phyloP scores from a whole-genome alignment of 306 rosid genomes.

The Psophocarpus tetragonolobus region DNA sequence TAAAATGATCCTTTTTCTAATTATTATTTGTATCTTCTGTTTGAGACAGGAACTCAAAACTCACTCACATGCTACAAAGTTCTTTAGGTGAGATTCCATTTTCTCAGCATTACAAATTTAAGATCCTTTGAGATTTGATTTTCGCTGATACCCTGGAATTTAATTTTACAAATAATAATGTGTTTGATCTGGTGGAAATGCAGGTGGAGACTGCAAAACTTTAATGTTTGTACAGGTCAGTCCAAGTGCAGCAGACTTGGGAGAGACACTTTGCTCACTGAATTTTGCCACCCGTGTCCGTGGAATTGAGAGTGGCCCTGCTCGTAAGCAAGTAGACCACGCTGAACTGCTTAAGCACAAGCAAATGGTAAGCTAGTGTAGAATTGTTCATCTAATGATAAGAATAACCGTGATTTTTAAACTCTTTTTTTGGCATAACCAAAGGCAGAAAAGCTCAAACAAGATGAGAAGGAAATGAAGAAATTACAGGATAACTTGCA shows the following conservation, averaged over 20 bases:
- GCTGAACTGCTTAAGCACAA: conserved; percentile 81
- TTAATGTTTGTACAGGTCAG: conserved; percentile 95
- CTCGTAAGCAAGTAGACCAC: conserved; percentile 88
- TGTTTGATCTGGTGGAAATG: conserved; percentile 42
- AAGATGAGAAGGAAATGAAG: conserved; percentile 89
- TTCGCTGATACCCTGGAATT: neutral
- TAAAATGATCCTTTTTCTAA: conserved; percentile 12
- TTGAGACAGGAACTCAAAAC: conserved; percentile 85
- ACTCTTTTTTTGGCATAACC: conserved; percentile 30
- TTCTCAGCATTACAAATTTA: conserved; percentile 11
- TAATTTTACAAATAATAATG: conserved; percentile 16
- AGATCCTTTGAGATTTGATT: conserved; percentile 6
- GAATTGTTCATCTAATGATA: neutral
- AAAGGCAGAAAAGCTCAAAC: conserved; percentile 86
- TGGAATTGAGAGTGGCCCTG: conserved; percentile 86
- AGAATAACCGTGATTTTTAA: conserved; percentile 4
- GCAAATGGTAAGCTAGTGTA: conserved; percentile 73
- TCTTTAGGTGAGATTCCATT: conserved; percentile 71
- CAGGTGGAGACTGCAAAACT: conserved; percentile 99
- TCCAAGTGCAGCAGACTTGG: conserved; percentile 77
- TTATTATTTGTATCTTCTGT: conserved; percentile 30
- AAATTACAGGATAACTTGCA: conserved; percentile 79
- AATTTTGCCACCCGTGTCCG: conserved; percentile 94
- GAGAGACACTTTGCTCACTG: conserved; percentile 92
- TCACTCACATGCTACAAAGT: conserved; percentile 94